Conservation (phyloP, 2,329 filamentous ascomycete species). For the Daldinia sp. region DNA sequence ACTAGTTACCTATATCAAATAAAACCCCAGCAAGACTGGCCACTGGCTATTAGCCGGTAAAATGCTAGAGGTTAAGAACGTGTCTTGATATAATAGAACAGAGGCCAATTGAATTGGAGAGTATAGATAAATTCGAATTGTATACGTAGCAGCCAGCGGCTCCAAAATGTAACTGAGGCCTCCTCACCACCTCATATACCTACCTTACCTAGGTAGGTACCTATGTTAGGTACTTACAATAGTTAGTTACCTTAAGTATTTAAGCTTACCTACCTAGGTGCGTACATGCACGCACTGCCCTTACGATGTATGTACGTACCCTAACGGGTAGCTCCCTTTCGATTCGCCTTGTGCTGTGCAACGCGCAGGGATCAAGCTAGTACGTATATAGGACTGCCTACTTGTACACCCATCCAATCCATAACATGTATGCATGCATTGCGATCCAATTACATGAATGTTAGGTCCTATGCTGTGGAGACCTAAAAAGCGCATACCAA, state of each 20-base stretch:
- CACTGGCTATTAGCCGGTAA: too few species aligned
- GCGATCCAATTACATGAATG: too few species aligned
- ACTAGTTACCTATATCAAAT: neutral
- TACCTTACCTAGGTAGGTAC: neutral
- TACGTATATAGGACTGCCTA: too few species aligned
- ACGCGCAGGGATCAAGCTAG: too few species aligned
- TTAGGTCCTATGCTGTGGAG: neutral
- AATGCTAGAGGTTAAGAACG: neutral
- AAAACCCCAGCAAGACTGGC: neutral
- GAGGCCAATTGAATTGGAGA: neutral
- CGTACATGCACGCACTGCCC: neutral
- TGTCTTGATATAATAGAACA: neutral
- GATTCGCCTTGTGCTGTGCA: too few species aligned
- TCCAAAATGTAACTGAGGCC: neutral
- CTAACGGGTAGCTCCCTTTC: too few species aligned
- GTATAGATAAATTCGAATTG: neutral
- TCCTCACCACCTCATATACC: neutral
- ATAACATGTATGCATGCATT: too few species aligned
- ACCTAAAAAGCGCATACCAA: neutral
- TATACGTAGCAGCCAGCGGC: conserved; percentile 1
- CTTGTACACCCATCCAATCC: too few species aligned
- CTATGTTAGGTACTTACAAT: neutral
- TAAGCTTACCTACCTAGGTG: too few species aligned
- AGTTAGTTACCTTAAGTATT: too few species aligned
- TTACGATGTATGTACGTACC: too few species aligned